Percentiles rank a stretch among this genome's conserved stretches.
Conservation (phyloP, 345 rosid genomes). For the Citrus australasica region DNA sequence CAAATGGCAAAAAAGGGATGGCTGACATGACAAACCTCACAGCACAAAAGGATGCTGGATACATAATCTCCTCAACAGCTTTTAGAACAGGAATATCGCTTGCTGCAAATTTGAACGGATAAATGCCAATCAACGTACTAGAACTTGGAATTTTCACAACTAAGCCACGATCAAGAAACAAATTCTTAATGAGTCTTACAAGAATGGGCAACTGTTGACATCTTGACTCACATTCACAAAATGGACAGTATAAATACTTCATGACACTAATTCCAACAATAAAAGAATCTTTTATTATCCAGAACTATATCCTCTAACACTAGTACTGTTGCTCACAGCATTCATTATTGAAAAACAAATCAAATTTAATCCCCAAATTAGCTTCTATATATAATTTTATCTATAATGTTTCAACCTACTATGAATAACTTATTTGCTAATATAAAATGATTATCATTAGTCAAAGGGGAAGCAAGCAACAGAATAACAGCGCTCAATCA, state of each 20-base stretch:
- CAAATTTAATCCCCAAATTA: not conserved
- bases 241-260: not conserved
- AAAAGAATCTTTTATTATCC: not conserved
- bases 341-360: not conserved
- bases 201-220: not conserved
- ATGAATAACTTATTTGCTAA: not conserved
- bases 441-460: not conserved
- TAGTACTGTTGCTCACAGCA: not conserved
- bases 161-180: not conserved
- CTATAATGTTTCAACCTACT: not conserved
- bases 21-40: constrained; percentile 22
- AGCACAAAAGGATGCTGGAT: constrained; percentile 24
- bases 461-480: not conserved
- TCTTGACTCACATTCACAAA: not conserved
- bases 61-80: constrained; percentile 16
- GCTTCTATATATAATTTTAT: not conserved
- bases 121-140: not conserved
- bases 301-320: not conserved
- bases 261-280: not conserved
- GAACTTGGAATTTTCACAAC: not conserved
- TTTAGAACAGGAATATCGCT: constrained; percentile 23
- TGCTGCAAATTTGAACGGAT: constrained; percentile 11
- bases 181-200: not conserved
- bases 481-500: not conserved
- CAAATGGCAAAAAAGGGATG: constrained; percentile 22